Base-by-base conservation (phyloP, 768 basidiomycete genomes). In the Fomitopsis pulvina region DNA sequence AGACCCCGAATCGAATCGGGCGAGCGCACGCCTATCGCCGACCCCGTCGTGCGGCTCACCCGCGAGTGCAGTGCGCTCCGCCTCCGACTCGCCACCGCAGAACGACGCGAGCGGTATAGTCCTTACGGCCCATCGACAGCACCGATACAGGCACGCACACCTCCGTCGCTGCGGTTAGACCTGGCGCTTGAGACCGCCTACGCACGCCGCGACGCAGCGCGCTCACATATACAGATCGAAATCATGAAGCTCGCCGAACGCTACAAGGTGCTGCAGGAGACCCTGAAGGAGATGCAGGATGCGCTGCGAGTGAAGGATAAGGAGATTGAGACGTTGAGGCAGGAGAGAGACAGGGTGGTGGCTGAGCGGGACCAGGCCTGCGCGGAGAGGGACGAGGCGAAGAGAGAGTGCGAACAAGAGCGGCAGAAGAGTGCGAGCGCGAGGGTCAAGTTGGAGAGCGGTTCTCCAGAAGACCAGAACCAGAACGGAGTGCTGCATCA, bases 231-330 rank as follows among this genome's bases (percentile, higher is more conserved):
- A 28, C 52, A 56, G 18, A 30, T 46, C 30, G 57, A 58, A 44
- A 69, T 78, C 20, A 64, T 73, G 25, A 77, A 75, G 41, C 67
- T 83, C 28, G 75, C 83, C 47, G 86, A 87, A 54, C 74, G 78
- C 14, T 83, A 78, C 65, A 77, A 71, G 63, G 63, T 72, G 60
- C 71, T 87, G 43, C 85, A 88, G 58, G 76, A 70, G 57, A 73
- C 80, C 16, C 67, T 88, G 51, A 77, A 72, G 57, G 85, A 87
- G 56, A 79, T 82, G 42, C 72, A 77, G 44, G 83, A 86, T 11
- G 55, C 79, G 42, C 63, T 87, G 56, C 74, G 73, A 50, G 54
- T 70, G 1, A 75, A 78, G 52, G 86, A 87, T 52, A 58, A 67
- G 41, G 85, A 87, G 67, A 64, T 85, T 41, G 81, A 83, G 27